These are phyloP conservation scores for Anthracocystis panici-leucophaei DNA, from an alignment of 1,284 basidiomycete species.

Conservation along the genomic window DNA sequence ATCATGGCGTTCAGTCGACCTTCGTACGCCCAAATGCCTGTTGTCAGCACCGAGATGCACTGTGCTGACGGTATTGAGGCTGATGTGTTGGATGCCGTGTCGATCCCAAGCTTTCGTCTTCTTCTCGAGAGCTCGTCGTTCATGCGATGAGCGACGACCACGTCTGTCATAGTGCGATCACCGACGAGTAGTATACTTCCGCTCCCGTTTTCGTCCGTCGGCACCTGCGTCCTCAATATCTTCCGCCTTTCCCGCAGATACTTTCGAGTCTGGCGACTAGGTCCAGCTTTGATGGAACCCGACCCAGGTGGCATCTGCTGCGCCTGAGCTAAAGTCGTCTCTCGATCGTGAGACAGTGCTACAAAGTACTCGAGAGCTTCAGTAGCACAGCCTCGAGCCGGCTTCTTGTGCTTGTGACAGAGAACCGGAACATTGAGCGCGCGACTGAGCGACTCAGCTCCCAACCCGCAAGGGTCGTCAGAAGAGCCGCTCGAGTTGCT, in stretches of 20 bases:
- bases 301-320: constrained; percentile 30
- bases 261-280: constrained; percentile 24
- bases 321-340: constrained; percentile 64
- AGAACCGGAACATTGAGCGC: constrained; percentile 85
- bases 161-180: constrained; percentile 90
- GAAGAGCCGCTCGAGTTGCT: constrained; percentile 91
- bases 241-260: constrained; percentile 33
- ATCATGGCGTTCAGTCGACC: constrained; percentile 64
- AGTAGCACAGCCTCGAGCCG: constrained; percentile 76
- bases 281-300: constrained; percentile 33
- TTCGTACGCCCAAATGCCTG: constrained; percentile 65
- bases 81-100: constrained; percentile 4
- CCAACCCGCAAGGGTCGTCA: constrained; percentile 82
- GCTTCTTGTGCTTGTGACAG: constrained; percentile 81
- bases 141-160: constrained; percentile 83
- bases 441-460: constrained; percentile 86
- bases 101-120: constrained; percentile 49
- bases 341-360: constrained; percentile 49
- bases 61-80: constrained; percentile 19
- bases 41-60: constrained; percentile 69
- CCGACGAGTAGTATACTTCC: constrained; percentile 80
- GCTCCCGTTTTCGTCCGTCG: constrained; percentile 73
- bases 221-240: constrained; percentile 72
- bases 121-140: constrained; percentile 50
- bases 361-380: constrained; percentile 77